Base-by-base conservation (phyloP, 768 basidiomycete genomes). In the Trametes meyenii region DNA sequence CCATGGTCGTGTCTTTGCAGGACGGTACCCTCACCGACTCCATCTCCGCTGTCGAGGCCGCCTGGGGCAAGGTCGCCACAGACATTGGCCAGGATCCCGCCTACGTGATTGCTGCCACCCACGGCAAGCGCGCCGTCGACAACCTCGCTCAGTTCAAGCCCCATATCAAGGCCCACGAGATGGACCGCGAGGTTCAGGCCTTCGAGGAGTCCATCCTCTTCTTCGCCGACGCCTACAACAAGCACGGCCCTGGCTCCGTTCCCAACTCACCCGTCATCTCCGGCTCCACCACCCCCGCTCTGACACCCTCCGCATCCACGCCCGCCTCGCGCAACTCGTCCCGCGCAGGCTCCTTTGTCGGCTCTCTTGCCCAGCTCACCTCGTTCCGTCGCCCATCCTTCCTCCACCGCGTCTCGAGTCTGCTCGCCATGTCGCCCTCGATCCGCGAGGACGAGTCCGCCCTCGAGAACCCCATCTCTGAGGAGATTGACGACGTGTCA, bases 61-160 rank as follows among this genome's bases (percentile, higher is more conserved):
- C 89, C 3, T 90, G 89, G 89, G 83, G 83, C 33, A 84, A 84
- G 67, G 87, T 90, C 45, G 88, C 89, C 1, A 75, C 76, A 52
- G 87, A 89, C 70, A 81, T 90, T 52, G 86, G 86, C 55, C 81
- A 83, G 73, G 86, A 88, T 72, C 85, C 86, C 7, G 78, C 79
- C 58, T 78, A 83, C 58, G 86, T 89, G 63, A 88, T 90, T 68
- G 85, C 84, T 11, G 85, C 86, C 40, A 90, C 88, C n/a, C 89
- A 91, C 71, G 89, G 89, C 68, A 86, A 88, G 69, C 85, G 89
- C 62, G 89, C 88, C 12, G 78, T 88, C 69, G 89, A 90, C 76
- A 91, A 90, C 74, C 83, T 90, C 64, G 71, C 80, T 4, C 77
- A 79, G 50, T 85, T 85, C 77, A 85, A 83, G 68, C 85, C 86